Conservation (phyloP, 257 asterid species). For the Sherardia arvensis region DNA sequence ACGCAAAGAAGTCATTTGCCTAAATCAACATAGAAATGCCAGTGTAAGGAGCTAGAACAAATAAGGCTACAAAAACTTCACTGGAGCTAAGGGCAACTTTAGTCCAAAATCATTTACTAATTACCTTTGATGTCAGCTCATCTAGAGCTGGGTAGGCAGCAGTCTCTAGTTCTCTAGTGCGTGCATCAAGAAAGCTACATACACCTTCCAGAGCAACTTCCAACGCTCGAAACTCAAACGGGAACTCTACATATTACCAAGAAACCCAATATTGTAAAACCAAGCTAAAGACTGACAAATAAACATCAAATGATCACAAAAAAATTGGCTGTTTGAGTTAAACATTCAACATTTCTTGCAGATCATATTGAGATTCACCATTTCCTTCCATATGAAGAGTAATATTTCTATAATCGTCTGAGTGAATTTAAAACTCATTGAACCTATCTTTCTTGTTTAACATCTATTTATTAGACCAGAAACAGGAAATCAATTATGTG, state of each 20-base stretch:
- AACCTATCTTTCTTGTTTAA: neutral
- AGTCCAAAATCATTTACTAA: neutral
- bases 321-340: neutral
- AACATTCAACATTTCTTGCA: neutral
- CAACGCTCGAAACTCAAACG: slow-evolving; percentile 82
- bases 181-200: slow-evolving; percentile 73
- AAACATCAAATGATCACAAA: neutral
- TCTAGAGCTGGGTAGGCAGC: slow-evolving; percentile 93
- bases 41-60: neutral
- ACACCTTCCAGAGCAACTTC: slow-evolving; percentile 90
- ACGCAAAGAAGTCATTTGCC: neutral
- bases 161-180: slow-evolving; percentile 69
- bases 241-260: slow-evolving; percentile 44
- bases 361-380: neutral
- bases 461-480: neutral
- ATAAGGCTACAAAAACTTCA: neutral
- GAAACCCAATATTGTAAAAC: neutral
- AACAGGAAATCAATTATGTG: neutral
- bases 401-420: neutral
- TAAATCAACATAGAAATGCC: neutral
- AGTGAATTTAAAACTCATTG: neutral
- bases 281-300: neutral
- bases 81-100: neutral
- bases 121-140: slow-evolving; percentile 82
- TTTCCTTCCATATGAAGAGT: neutral